A percentile compares a stretch with the other conserved stretches of the same genome.
Evolutionary conservation across 441 rosid species (phyloP).

Genomic region (Capsella rubella): DNA sequence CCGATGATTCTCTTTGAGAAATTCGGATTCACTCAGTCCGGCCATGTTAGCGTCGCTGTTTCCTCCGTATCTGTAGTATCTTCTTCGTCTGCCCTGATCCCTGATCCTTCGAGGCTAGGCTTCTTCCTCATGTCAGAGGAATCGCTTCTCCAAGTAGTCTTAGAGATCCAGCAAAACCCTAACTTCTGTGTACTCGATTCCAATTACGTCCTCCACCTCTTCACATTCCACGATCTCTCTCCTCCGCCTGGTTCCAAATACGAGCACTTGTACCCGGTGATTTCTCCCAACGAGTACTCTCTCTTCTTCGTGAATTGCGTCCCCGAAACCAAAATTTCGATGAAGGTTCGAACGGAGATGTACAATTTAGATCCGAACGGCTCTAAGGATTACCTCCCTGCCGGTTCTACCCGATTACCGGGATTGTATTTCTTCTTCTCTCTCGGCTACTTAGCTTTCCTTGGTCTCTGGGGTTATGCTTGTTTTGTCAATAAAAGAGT

Average conservation of each 20-base stretch:
- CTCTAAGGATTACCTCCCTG: slow-evolving; percentile 75
- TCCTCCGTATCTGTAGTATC: slow-evolving; percentile 71
- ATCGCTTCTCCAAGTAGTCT: slow-evolving; percentile 77
- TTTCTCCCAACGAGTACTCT: slow-evolving; percentile 78
- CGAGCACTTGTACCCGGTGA: slow-evolving; percentile 62
- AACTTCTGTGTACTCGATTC: slow-evolving; percentile 90
- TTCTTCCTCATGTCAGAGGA: slow-evolving; percentile 96
- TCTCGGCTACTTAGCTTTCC: slow-evolving; percentile 60
- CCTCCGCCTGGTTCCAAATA: slow-evolving; percentile 75
- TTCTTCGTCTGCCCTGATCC: slow-evolving; percentile 46
- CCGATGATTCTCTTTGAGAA: slow-evolving; percentile 95
- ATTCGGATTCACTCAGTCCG: slow-evolving; percentile 91
- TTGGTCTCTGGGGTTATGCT: slow-evolving; percentile 68
- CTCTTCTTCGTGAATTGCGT: slow-evolving; percentile 91
- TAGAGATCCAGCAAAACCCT: slow-evolving; percentile 82
- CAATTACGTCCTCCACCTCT: slow-evolving; percentile 56
- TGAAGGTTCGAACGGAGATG: slow-evolving; percentile 77
- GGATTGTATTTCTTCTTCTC: slow-evolving; percentile 64
- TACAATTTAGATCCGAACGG: slow-evolving; percentile 74
- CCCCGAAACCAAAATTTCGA: slow-evolving; percentile 75
- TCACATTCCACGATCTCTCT: slow-evolving; percentile 81
- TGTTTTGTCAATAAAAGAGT: slow-evolving; percentile 58
- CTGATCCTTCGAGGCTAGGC: slow-evolving; percentile 75
- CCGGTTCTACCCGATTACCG: slow-evolving; percentile 85
- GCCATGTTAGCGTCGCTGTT: slow-evolving; percentile 69